Evolutionary conservation across 371 early-diverging fungal species (phyloP).

Genomic region (Rhizopus delemar): DNA sequence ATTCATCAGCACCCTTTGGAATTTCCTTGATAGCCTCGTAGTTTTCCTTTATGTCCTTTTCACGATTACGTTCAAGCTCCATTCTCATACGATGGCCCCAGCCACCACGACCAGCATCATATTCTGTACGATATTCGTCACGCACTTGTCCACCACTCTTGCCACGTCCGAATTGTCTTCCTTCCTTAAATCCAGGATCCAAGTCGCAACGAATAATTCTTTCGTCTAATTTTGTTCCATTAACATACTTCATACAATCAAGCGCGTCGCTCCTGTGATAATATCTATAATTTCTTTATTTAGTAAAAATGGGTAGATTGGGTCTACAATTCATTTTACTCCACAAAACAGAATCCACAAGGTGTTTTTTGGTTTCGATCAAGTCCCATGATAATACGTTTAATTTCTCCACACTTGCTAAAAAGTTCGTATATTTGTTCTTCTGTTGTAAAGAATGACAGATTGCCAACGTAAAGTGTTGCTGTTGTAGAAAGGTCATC

Average conservation of each 20-base stretch:
- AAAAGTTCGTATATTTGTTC: constrained; percentile 98
- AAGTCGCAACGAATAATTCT: constrained; percentile 94
- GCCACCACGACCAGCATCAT: constrained; percentile 95
- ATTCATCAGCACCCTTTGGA: constrained; percentile 63
- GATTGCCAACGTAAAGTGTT: constrained; percentile 97
- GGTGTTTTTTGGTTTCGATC: constrained; percentile 93
- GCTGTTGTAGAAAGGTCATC: constrained; percentile 69
- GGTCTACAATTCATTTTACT: constrained; percentile 59
- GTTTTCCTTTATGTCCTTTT: constrained; percentile 62
- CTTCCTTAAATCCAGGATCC: constrained; percentile 96
- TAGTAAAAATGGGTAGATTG: background rate
- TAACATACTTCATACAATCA: constrained; percentile 92
- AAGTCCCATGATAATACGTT: constrained; percentile 98
- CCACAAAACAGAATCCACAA: constrained; percentile 99
- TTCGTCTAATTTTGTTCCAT: constrained; percentile 95
- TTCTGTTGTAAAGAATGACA: constrained; percentile 97
- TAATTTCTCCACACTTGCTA: constrained; percentile 94
- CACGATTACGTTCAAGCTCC: constrained; percentile 66
- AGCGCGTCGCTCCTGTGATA: constrained; percentile 85
- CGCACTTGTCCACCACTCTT: constrained; percentile 94
- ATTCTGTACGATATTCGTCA: constrained; percentile 94
- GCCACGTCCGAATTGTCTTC: constrained; percentile 97
- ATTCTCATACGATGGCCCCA: constrained; percentile 85
- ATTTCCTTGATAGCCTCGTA: constrained; percentile 66
- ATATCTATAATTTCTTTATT: constrained; percentile 58